These are phyloP conservation scores for Penicillium steckii DNA, from an alignment of 495 filamentous ascomycete genomes.

Conservation along the genomic window DNA sequence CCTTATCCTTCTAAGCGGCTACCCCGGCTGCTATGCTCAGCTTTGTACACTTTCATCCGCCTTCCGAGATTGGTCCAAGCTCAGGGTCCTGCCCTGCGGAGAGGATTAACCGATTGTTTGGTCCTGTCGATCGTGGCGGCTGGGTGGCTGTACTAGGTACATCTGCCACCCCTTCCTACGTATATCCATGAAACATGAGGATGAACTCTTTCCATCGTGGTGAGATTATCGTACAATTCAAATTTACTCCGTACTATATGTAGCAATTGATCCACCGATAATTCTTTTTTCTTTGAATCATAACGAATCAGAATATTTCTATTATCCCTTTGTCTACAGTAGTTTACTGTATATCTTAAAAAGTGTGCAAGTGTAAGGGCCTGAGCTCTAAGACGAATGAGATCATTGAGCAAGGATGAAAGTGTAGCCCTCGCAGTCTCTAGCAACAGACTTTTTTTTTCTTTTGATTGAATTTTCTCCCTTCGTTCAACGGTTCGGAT, in stretches of 20 bases:
- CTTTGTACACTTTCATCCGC: not conserved
- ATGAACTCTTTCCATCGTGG: not conserved
- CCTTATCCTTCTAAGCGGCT: conserved; percentile 15
- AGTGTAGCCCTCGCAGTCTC: not conserved
- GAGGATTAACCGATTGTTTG: not conserved
- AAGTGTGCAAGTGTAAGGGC: conserved; percentile 10
- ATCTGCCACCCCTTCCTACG: not conserved
- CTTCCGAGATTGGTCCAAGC: not conserved
- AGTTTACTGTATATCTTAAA: not conserved
- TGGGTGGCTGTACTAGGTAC: not conserved
- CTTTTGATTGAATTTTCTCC: not conserved
- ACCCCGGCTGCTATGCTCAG: conserved; percentile 12
- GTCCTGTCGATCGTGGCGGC: conserved; percentile 20
- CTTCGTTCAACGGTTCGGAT: conserved; percentile 7
- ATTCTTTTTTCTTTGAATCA: not conserved
- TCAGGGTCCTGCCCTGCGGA: not conserved
- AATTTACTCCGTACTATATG: not conserved
- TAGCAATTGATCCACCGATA: not conserved
- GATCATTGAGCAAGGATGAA: conserved; percentile 8
- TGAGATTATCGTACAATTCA: not conserved
- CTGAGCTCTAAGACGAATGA: not conserved
- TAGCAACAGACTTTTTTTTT: not conserved
- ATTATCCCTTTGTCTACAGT: too few species aligned
- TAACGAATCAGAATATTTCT: too few species aligned
- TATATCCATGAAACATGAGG: not conserved